These are phyloP conservation scores for Sporisorium sorghi DNA, from an alignment of 1,284 basidiomycete species.

Conservation along the genomic window DNA sequence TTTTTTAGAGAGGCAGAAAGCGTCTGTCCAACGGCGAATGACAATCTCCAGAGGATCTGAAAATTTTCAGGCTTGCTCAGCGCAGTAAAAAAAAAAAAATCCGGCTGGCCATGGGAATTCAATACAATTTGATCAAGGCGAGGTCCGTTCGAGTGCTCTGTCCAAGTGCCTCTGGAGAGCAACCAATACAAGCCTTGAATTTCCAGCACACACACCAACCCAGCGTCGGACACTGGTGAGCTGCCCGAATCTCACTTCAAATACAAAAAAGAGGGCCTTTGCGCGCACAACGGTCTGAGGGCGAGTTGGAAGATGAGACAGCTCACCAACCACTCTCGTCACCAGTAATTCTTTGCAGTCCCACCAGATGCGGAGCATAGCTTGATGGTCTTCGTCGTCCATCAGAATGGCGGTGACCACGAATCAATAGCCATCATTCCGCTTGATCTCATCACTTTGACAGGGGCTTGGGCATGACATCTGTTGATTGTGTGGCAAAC, in stretches of 20 bases:
- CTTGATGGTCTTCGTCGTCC: too few species aligned
- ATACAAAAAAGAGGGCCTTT: background rate
- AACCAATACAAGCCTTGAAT: constrained; percentile 15
- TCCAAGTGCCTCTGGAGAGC: constrained; percentile 1
- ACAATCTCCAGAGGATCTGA: constrained; percentile 2
- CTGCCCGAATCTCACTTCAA: background rate
- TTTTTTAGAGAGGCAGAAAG: constrained; percentile 1
- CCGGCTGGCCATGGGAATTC: background rate
- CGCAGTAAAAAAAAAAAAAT: background rate
- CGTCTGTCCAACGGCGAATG: constrained; percentile 12
- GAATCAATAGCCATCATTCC: too few species aligned
- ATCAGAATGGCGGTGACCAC: too few species aligned
- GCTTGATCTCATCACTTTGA: too few species aligned
- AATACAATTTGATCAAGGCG: constrained; percentile 9
- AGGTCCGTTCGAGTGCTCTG: background rate
- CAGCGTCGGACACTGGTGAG: background rate
- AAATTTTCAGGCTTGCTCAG: constrained; percentile 15
- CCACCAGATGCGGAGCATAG: background rate
- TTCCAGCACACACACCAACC: constrained; percentile 32
- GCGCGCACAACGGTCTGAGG: constrained; percentile 6
- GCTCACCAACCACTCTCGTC: background rate
- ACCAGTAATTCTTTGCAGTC: background rate
- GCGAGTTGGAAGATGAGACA: background rate
- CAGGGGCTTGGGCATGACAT: too few species aligned
- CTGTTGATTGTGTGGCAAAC: too few species aligned